Evolutionary conservation across 2,329 filamentous ascomycete genomes (phyloP).

Genomic region (Blumeria hordei): DNA sequence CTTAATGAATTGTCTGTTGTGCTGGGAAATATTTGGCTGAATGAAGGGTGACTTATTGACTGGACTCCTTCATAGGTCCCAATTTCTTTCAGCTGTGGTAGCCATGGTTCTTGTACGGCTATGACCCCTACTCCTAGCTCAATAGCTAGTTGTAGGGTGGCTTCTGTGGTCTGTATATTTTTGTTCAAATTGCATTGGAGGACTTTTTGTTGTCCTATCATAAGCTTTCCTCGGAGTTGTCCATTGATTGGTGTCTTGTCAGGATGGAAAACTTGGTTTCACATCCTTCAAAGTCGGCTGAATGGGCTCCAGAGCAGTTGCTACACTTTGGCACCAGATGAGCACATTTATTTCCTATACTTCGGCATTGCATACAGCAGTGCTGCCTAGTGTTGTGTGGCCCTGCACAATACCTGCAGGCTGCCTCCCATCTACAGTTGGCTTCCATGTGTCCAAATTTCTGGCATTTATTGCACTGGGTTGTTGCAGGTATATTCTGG

Average conservation of each 20-base stretch:
- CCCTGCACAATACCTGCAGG: not conserved
- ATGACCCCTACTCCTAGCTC: not conserved
- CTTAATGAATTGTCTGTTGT: not conserved
- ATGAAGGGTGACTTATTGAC: not conserved
- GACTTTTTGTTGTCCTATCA: not conserved
- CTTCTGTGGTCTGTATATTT: not conserved
- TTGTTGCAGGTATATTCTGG: not conserved
- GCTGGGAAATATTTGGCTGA: not conserved
- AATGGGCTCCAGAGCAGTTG: not conserved
- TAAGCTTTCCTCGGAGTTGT: not conserved
- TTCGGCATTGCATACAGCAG: not conserved
- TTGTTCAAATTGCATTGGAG: not conserved
- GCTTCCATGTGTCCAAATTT: not conserved
- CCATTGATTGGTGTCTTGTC: not conserved
- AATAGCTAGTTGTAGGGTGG: not conserved
- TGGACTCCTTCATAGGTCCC: not conserved
- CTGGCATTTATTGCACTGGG: not conserved
- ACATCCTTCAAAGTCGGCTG: not conserved
- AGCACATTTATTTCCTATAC: not conserved
- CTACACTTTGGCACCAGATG: not conserved
- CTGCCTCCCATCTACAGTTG: not conserved
- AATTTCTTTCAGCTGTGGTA: not conserved
- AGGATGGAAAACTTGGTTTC: not conserved
- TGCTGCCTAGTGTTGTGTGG: not conserved
- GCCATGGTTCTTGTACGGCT: not conserved